These are phyloP conservation scores for Globisporangium middletonii DNA, from an alignment of 352 stramenopile species.

Conservation along the genomic window DNA sequence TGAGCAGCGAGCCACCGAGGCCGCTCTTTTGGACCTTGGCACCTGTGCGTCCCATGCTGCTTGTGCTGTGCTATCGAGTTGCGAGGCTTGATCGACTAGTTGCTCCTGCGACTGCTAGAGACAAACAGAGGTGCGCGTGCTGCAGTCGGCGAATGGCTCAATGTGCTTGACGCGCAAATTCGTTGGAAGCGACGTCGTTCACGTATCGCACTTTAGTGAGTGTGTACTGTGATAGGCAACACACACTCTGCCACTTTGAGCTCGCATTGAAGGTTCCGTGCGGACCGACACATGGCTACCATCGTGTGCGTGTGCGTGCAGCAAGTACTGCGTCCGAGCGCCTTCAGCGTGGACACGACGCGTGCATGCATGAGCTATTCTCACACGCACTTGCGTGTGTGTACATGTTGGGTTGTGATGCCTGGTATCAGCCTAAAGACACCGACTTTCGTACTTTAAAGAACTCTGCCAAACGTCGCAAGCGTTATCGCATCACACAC, in stretches of 20 bases:
- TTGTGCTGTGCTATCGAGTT: neutral
- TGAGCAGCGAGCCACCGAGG: constrained; percentile 69
- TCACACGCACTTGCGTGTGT: too few species aligned
- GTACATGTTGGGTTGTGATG: too few species aligned
- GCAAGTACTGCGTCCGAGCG: too few species aligned
- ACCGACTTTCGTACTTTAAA: too few species aligned
- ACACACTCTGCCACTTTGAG: neutral
- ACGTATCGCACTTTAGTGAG: constrained; percentile 1
- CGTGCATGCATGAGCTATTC: too few species aligned
- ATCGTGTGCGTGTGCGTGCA: neutral
- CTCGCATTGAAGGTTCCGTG: neutral
- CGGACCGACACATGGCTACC: too few species aligned
- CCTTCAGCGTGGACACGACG: too few species aligned
- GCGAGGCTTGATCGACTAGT: neutral
- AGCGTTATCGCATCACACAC: neutral
- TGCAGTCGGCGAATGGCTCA: constrained; percentile 5
- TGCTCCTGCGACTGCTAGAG: neutral
- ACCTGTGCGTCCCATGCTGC: constrained; percentile 63
- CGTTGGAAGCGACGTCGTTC: constrained; percentile 5
- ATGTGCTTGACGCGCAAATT: constrained; percentile 3
- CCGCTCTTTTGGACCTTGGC: constrained; percentile 67
- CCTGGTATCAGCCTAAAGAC: too few species aligned
- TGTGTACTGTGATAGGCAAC: neutral
- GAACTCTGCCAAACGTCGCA: too few species aligned
- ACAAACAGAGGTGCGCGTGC: too few species aligned